A percentile compares a stretch with the other conserved stretches of the same genome.
Conservation (phyloP, 129 eudicot species). For the Chrysanthemum seticuspe region DNA sequence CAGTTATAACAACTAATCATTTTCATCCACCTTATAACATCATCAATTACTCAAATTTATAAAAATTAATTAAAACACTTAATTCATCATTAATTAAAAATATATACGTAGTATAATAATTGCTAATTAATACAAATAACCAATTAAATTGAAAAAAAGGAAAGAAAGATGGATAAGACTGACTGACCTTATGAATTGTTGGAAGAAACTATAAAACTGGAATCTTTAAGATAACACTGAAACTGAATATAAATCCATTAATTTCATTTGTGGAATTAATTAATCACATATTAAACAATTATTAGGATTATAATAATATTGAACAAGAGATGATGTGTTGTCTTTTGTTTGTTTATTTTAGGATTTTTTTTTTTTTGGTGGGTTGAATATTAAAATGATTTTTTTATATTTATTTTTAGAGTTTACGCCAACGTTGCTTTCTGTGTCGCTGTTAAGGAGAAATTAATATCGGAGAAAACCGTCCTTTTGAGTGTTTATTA, state of each 20-base stretch:
- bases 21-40: no score
- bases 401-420: constrained; percentile 10
- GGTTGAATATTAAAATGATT: constrained; percentile 1
- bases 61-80: no score
- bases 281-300: constrained; percentile 12
- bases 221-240: constrained; percentile 20
- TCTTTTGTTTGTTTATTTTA: background rate
- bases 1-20: no score
- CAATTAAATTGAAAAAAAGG: background rate
- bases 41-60: no score
- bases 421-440: constrained; percentile 46
- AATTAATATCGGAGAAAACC: background rate
- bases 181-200: constrained; percentile 31
- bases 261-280: constrained; percentile 13
- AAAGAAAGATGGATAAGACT: background rate
- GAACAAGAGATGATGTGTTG: background rate
- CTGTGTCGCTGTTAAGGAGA: constrained; percentile 52
- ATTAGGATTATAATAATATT: no score
- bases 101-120: no score
- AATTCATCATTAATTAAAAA: no score
- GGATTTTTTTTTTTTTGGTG: background rate
- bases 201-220: constrained; percentile 3
- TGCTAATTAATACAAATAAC: no score
- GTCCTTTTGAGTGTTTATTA: background rate
- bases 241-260: constrained; percentile 20